phyloP scores from a whole-genome alignment of 2,329 filamentous ascomycete genomes.

The Fusarium nematophilum region DNA sequence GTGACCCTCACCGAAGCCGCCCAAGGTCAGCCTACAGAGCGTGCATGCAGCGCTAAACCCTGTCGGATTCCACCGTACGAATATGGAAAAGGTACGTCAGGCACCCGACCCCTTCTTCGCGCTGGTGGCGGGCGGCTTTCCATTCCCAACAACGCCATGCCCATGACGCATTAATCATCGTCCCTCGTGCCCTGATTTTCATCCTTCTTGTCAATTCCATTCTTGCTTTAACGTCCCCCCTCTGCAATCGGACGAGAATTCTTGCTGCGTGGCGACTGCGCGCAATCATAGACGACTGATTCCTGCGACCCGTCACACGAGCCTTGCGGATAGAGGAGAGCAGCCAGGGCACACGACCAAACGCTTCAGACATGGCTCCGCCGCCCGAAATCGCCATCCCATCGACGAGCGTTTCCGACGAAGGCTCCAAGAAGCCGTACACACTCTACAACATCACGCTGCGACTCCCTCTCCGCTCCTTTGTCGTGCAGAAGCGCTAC shows the following conservation, averaged over 20 bases:
- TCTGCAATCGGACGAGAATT: background rate
- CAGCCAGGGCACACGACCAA: slow-evolving; percentile 11
- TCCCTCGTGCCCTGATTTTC: slow-evolving; percentile 19
- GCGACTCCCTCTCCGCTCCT: slow-evolving; percentile 79
- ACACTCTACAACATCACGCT: slow-evolving; percentile 84
- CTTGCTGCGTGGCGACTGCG: background rate
- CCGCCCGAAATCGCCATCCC: slow-evolving; percentile 76
- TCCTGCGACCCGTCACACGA: background rate
- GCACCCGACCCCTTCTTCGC: slow-evolving; percentile 1
- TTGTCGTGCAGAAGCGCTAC: slow-evolving; percentile 83
- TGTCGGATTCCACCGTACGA: slow-evolving; percentile 23
- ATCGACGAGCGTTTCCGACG: slow-evolving; percentile 69
- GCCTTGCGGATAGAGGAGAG: background rate
- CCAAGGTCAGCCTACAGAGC: slow-evolving; percentile 18
- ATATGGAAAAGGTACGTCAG: slow-evolving; percentile 26
- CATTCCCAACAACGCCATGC: slow-evolving; percentile 15
- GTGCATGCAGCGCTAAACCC: slow-evolving; percentile 13
- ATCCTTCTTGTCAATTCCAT: slow-evolving; percentile 1
- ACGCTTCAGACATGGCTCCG: slow-evolving; percentile 65
- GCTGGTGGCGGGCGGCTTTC: background rate
- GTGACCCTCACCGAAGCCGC: slow-evolving; percentile 21
- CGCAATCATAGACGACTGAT: background rate
- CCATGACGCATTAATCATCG: slow-evolving; percentile 35
- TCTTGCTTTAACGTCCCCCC: background rate
- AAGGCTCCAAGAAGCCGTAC: slow-evolving; percentile 69